A percentile compares a stretch with the other conserved stretches of the same genome.
Conservation (phyloP, 2,329 filamentous ascomycete species). For the Didymosphaeria variabile region DNA sequence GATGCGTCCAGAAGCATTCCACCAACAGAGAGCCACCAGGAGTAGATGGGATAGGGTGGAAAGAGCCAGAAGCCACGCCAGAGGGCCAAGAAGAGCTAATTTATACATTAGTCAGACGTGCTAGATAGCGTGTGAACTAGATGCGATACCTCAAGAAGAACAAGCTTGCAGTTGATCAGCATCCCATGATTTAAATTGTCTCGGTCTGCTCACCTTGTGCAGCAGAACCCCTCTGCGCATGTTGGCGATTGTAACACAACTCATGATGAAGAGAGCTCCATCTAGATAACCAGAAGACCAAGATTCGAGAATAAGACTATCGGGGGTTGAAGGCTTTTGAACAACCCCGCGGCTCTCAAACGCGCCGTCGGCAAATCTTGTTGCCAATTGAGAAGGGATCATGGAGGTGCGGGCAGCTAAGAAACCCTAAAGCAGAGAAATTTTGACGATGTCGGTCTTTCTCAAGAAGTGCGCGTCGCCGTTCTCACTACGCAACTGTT, state of each 20-base stretch:
- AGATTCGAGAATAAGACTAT: constrained; percentile 49
- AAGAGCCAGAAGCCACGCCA: constrained; percentile 69
- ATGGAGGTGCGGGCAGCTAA: not conserved
- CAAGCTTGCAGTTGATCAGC: not conserved
- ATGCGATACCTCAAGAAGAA: not conserved
- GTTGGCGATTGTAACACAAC: constrained; percentile 58
- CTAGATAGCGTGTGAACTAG: not conserved
- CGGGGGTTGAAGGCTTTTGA: constrained; percentile 18
- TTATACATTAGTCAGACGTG: not conserved
- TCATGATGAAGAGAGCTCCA: constrained; percentile 57
- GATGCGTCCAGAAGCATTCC: constrained; percentile 69
- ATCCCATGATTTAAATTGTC: not conserved
- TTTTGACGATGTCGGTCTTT: not conserved
- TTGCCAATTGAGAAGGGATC: not conserved
- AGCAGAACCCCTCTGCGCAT: constrained; percentile 58
- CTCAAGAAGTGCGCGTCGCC: not conserved
- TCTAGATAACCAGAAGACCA: constrained; percentile 53
- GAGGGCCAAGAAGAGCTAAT: constrained; percentile 66
- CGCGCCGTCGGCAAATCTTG: not conserved
- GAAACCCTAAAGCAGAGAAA: not conserved
- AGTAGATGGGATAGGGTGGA: constrained; percentile 63
- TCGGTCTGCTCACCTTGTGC: constrained; percentile 49
- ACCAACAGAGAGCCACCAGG: constrained; percentile 70
- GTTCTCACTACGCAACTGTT: not conserved
- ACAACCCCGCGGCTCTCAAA: not conserved